Conservation (phyloP, 148 eudicot species). For the Selenicereus undatus region DNA sequence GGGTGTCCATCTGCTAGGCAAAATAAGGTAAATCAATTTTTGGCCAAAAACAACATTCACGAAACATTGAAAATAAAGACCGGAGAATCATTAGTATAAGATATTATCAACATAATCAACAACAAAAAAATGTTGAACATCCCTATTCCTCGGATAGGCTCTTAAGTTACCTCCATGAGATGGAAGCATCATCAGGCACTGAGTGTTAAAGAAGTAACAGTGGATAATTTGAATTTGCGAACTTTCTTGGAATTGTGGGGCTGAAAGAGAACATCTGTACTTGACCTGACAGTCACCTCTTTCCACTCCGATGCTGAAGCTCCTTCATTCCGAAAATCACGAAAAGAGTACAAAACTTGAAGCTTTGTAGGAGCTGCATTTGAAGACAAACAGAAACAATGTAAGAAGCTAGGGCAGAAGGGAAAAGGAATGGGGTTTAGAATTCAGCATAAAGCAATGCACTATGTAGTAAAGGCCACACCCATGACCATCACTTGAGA, state of each 20-base stretch:
- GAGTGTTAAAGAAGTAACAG: constrained; percentile 60
- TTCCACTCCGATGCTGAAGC: constrained; percentile 69
- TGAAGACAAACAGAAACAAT: constrained; percentile 1
- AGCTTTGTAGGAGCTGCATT: constrained; percentile 75
- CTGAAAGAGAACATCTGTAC: constrained; percentile 70
- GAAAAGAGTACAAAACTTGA: constrained; percentile 69
- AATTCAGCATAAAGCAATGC: not conserved
- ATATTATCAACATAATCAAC: not conserved
- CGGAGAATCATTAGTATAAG: not conserved
- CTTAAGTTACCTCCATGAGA: constrained; percentile 11
- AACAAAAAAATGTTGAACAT: not conserved
- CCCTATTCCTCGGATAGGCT: not conserved
- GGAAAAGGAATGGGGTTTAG: not conserved
- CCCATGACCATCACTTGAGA: too few relatives aligned
- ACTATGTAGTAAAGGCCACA: not conserved
- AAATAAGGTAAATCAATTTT: not conserved
- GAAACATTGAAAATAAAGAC: not conserved
- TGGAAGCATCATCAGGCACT: constrained; percentile 52
- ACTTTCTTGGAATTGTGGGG: constrained; percentile 56
- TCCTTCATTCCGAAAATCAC: constrained; percentile 77
- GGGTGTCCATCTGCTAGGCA: too few relatives aligned
- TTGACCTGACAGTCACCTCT: constrained; percentile 75
- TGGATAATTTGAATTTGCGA: constrained; percentile 74
- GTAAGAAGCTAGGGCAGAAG: not conserved
- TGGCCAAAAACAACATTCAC: too few relatives aligned